phyloP scores from a whole-genome alignment of 116 monocot species.

The Cymodocea nodosa region DNA sequence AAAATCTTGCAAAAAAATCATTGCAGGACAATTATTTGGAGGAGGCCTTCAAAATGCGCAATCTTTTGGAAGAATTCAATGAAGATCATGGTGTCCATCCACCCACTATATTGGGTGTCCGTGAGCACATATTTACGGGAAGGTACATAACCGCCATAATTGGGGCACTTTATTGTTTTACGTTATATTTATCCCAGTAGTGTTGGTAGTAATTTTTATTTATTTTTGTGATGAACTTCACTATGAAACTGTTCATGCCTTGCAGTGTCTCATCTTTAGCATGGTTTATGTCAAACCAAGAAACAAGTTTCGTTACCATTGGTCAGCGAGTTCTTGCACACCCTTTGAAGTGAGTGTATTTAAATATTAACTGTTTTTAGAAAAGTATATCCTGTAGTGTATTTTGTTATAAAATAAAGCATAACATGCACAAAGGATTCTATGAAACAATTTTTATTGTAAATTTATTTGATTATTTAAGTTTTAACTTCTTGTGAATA shows the following conservation, averaged over 20 bases:
- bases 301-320: constrained; percentile 98
- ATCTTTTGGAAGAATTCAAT: constrained; percentile 97
- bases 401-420: neutral
- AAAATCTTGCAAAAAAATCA: neutral
- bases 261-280: constrained; percentile 97
- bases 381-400: neutral
- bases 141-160: constrained; percentile 24
- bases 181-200: too few species aligned
- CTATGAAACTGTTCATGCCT: neutral
- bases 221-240: neutral
- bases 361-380: neutral
- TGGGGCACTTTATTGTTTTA: neutral
- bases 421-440: too few species aligned
- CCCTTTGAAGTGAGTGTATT: constrained; percentile 71
- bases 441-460: too few species aligned
- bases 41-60: constrained; percentile 97
- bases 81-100: constrained; percentile 92
- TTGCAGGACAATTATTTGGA: constrained; percentile 95
- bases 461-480: too few species aligned
- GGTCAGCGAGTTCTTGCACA: constrained; percentile 87
- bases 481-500: too few species aligned
- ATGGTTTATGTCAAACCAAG: constrained; percentile 98
- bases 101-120: constrained; percentile 93
- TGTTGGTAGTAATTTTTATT: too few species aligned
- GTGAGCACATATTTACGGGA: constrained; percentile 98